phyloP scores from a whole-genome alignment of 73 alveolate species.

The Paramecium caudatum region DNA sequence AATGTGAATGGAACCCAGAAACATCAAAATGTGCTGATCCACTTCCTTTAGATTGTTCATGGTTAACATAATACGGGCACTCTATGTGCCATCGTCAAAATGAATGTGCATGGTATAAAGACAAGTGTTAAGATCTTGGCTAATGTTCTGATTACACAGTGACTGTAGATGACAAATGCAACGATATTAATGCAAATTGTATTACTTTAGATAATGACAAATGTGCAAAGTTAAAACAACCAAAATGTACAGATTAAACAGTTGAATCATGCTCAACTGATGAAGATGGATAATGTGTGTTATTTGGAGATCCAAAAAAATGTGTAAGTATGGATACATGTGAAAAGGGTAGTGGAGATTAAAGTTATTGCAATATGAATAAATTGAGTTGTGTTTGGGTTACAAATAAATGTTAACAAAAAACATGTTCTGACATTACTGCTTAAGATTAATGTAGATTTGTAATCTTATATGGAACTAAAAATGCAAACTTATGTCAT shows the following conservation, averaged over 20 bases:
- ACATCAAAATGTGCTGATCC: background rate
- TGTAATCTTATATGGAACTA: background rate
- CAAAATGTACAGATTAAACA: background rate
- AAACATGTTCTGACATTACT: background rate
- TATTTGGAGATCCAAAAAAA: background rate
- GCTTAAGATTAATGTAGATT: background rate
- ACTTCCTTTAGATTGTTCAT: background rate
- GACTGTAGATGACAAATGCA: conserved; percentile 32
- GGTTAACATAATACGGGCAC: background rate
- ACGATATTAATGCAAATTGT: background rate
- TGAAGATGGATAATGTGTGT: background rate
- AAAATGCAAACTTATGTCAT: conserved; percentile 11
- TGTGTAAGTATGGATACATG: background rate
- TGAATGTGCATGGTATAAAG: background rate
- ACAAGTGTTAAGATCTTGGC: background rate
- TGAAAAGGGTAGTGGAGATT: background rate
- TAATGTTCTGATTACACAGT: conserved; percentile 39
- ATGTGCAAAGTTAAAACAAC: background rate
- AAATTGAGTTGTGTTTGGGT: background rate
- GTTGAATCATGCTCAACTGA: background rate
- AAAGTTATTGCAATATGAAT: background rate
- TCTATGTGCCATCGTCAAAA: background rate
- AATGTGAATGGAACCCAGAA: conserved; percentile 1
- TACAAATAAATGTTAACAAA: background rate
- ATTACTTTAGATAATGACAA: background rate